Percentiles rank a stretch among this genome's conserved stretches.
phyloP scores from a whole-genome alignment of 371 early-diverging fungal species.

The Syncephalastrum contaminatum region DNA sequence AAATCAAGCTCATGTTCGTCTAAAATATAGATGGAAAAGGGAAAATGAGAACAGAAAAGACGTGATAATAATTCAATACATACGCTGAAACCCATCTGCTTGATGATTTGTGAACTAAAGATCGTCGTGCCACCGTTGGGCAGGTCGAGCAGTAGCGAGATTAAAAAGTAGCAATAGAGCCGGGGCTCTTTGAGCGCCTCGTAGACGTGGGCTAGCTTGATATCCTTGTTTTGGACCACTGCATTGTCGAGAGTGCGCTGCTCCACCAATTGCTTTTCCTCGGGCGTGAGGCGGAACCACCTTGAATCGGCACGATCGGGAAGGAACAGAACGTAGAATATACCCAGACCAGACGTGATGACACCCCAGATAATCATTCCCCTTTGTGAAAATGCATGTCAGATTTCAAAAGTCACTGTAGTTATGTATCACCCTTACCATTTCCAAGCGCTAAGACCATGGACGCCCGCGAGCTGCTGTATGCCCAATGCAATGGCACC shows the following conservation, averaged over 20 bases:
- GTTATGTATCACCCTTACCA: constrained; percentile 18
- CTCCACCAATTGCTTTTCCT: constrained; percentile 35
- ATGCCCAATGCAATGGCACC: too few relatives aligned
- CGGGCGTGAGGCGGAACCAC: constrained; percentile 29
- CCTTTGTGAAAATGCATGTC: constrained; percentile 16
- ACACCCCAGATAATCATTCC: constrained; percentile 34
- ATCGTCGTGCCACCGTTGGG: constrained; percentile 38
- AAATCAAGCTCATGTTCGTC: constrained; percentile 2
- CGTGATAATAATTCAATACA: neutral
- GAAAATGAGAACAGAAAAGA: too few relatives aligned
- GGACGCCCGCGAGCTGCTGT: constrained; percentile 14
- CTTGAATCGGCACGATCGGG: constrained; percentile 32
- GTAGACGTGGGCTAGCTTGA: constrained; percentile 26
- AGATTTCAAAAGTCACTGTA: neutral
- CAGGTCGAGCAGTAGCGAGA: constrained; percentile 29
- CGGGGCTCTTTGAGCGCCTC: constrained; percentile 36
- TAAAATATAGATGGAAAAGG: neutral
- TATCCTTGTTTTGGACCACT: constrained; percentile 27
- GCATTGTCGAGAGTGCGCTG: constrained; percentile 35
- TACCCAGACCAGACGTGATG: constrained; percentile 25
- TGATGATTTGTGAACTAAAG: constrained; percentile 33
- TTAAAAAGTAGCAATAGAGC: constrained; percentile 28
- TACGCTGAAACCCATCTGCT: constrained; percentile 35
- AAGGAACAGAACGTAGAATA: constrained; percentile 31
- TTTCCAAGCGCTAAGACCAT: constrained; percentile 31